These are phyloP conservation scores for Zymoseptoria tritici DNA, from an alignment of 2,329 filamentous ascomycete genomes.

Conservation along the genomic window DNA sequence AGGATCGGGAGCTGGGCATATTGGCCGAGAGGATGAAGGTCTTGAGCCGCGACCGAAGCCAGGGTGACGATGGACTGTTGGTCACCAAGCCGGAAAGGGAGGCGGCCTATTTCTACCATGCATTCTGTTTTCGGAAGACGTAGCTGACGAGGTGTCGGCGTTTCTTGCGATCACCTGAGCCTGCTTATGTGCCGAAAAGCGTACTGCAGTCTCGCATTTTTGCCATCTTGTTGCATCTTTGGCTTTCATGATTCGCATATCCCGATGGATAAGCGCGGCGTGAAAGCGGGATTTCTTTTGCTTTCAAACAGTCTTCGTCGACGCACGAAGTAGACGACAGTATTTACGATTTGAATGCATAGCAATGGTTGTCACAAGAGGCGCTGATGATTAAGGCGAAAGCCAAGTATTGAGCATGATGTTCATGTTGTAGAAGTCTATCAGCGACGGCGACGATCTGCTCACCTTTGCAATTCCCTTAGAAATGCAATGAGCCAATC, in stretches of 20 bases:
- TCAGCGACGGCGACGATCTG: neutral
- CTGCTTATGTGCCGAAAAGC: neutral
- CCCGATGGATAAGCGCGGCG: too few species aligned
- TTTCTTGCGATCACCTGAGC: neutral
- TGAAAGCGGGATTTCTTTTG: neutral
- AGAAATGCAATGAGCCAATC: conserved; percentile 25
- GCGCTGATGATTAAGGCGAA: too few species aligned
- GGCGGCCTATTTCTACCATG: conserved; percentile 81
- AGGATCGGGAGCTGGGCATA: conserved; percentile 70
- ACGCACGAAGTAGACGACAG: neutral
- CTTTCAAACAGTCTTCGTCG: neutral
- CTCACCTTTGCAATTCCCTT: conserved; percentile 8
- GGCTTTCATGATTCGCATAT: neutral
- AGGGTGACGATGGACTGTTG: conserved; percentile 47
- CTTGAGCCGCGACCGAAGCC: conserved; percentile 54
- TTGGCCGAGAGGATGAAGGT: conserved; percentile 96
- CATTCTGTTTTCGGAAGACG: conserved; percentile 89
- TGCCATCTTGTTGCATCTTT: neutral
- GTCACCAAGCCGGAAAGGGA: conserved; percentile 86
- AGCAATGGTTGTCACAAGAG: neutral
- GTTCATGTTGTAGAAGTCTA: neutral
- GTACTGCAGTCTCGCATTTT: neutral
- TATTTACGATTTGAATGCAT: neutral
- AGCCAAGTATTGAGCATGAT: too few species aligned
- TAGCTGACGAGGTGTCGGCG: conserved; percentile 1